Base-by-base conservation (phyloP, 306 rosid genomes). In the Ormosia emarginata region DNA sequence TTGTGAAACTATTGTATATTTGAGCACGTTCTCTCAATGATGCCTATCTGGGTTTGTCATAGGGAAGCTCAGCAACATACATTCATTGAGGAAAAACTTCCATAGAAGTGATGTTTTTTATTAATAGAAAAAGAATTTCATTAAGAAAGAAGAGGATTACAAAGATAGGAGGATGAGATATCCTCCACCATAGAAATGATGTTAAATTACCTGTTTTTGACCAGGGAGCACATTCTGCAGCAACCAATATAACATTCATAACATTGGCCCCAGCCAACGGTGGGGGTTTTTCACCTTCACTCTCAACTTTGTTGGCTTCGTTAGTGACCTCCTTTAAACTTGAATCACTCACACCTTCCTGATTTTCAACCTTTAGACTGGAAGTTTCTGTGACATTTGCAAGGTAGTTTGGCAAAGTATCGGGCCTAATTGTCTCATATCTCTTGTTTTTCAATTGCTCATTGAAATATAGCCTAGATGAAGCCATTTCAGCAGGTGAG, bases 191-290 rank as follows among this genome's bases (percentile, higher is more conserved):
- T 49, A 10, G 55, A 81, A 64, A 82, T 61, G 43, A 74, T 24
- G 49, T 5, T 39, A 70, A 49, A 75, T 71, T 90, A 93, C 99
- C 99, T 82, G 99, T 92, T 90, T 95, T 93, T 3, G 90, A 81
- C 91, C 92, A 95, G 39, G 99, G 99, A 89, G 94, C 92, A 73
- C 99, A 95, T 86, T 95, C 99, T 62, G 91, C 94, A 14, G 99
- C 90, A 41, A 88, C 97, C 82, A 95, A 53, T 79, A 95, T 87
- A 83, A 95, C 17, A 81, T 95, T 95, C 98, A 95, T 93, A 73
- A 88, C 97, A 79, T 95, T 95, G 17, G 71, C 79, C 79, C 97
- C 98, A 62, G 99, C 98, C 93, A 95, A 83, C 11, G 98, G 97
- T 71, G 92, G 91, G 43, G 88, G 76, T 5, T 90, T 86, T 62